These are phyloP conservation scores for Colletotrichum magnum DNA, from an alignment of 2,329 filamentous ascomycete species.

Conservation along the genomic window DNA sequence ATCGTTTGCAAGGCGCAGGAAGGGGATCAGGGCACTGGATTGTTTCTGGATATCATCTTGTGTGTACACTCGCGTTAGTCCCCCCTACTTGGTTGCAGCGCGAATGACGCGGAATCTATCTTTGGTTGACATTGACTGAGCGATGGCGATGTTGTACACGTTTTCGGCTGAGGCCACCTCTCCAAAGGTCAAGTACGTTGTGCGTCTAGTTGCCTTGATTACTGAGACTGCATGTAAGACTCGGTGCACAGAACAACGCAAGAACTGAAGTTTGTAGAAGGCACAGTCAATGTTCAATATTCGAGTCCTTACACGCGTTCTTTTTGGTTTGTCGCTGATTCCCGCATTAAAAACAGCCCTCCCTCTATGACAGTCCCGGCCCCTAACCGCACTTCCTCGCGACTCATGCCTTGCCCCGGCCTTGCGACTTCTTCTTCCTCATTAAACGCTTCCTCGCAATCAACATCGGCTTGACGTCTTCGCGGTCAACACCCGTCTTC, in stretches of 20 bases:
- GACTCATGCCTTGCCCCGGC: slow-evolving; percentile 47
- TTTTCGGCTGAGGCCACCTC: too few species aligned
- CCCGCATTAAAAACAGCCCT: neutral
- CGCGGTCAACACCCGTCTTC: slow-evolving; percentile 41
- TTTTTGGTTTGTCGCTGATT: neutral
- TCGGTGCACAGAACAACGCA: too few species aligned
- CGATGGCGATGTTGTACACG: too few species aligned
- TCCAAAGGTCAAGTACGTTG: too few species aligned
- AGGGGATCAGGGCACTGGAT: slow-evolving; percentile 6
- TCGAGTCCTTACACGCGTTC: too few species aligned
- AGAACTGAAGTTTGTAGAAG: too few species aligned
- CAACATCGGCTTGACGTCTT: slow-evolving; percentile 76
- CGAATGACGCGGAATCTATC: slow-evolving; percentile 5
- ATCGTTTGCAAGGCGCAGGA: slow-evolving; percentile 17
- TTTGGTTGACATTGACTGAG: too few species aligned
- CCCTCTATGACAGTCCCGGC: neutral
- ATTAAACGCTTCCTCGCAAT: slow-evolving; percentile 88
- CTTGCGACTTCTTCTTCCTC: slow-evolving; percentile 75
- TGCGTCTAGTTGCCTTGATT: too few species aligned
- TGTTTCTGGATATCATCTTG: slow-evolving; percentile 2
- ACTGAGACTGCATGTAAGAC: too few species aligned
- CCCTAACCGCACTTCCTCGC: too few species aligned
- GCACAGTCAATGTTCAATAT: too few species aligned
- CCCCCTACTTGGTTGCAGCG: neutral
- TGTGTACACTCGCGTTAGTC: slow-evolving; percentile 21